Base-by-base conservation (phyloP, 768 basidiomycete species). In the Imleria badia region DNA sequence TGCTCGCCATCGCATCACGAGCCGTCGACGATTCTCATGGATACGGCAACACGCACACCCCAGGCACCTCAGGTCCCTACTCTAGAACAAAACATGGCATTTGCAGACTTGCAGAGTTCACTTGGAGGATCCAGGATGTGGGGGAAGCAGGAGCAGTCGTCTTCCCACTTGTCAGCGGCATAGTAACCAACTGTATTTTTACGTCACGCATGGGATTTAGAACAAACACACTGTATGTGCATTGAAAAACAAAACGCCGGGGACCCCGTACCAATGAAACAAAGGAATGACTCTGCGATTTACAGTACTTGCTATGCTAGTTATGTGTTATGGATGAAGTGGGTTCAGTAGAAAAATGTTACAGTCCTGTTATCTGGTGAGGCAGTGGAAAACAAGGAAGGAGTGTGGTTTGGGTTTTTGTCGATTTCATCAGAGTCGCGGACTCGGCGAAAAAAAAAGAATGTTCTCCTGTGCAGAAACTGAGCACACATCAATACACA, bases 1-100 rank as follows among this genome's bases (percentile, higher is more conserved):
- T 53, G 50, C 14, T 54, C 56, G 7, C 56, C 61, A n/a, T 45
- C 69, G 67, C 62, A 75, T 35, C 59, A 63, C 17, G 70, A 71
- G 23, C 63, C 70, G 6, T 75, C 76, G 20, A 73, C 72, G 14
- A 73, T 73, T 23, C 69, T 75, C 46, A 69, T 73, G 53, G 72
- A 74, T 23, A 65, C 75, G 9, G 63, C 76, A 2, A 71, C 73
- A 3, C 65, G 72, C 17, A 47, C 75, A 5, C 78, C 77, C 11
- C 76, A 77, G 49, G 70, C 72, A 48, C 70, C 76, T 30, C 82
- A 78, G 53, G 80, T 81, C 29, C 85, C 89, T 5, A 90, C 89
- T 12, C 74, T 91, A 42, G 89, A 90, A 67, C 89, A 92, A 71
- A 89, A 87, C 61, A 87, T 91, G 86, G 89, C 89, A 6, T 92